phyloP scores from a whole-genome alignment of 2,329 filamentous ascomycete genomes.

The Hypocreales sp. region DNA sequence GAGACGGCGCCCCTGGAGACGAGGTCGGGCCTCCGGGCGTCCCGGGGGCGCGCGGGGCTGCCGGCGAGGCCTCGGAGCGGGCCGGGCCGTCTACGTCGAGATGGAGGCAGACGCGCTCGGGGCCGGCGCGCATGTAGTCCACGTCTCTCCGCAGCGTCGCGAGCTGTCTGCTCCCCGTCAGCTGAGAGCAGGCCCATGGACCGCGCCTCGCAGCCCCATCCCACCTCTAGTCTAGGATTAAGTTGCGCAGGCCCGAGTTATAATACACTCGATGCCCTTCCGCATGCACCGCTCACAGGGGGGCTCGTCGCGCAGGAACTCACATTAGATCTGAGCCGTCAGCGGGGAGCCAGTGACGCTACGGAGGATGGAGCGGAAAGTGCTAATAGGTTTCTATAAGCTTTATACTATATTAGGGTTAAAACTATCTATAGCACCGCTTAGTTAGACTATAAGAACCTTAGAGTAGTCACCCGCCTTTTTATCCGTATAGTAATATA shows the following conservation, averaged over 20 bases:
- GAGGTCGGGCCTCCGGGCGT: conserved; percentile 5
- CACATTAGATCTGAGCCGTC: conserved; percentile 4
- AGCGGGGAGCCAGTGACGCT: no score
- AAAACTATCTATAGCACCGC: no score
- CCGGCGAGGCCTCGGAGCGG: neutral
- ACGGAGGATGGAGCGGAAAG: no score
- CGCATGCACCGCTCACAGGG: conserved; percentile 3
- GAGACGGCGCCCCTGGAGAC: conserved; percentile 7
- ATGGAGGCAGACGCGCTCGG: conserved; percentile 1
- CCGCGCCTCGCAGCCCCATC: neutral
- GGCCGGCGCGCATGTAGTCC: conserved; percentile 1
- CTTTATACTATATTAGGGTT: no score
- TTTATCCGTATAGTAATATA: no score
- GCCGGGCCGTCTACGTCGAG: conserved; percentile 1
- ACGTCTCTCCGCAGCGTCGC: conserved; percentile 1
- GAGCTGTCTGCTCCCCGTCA: conserved; percentile 1
- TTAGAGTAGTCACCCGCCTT: no score
- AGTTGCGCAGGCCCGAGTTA: conserved; percentile 3
- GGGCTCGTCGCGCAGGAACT: conserved; percentile 1
- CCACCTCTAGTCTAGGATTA: conserved; percentile 3
- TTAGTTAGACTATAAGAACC: no score
- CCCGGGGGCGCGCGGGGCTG: neutral
- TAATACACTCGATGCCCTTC: conserved; percentile 3
- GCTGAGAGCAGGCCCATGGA: no score
- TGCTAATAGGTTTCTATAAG: no score